These are phyloP conservation scores for Diplodia sapinea DNA, from an alignment of 2,329 filamentous ascomycete species.

Conservation along the genomic window DNA sequence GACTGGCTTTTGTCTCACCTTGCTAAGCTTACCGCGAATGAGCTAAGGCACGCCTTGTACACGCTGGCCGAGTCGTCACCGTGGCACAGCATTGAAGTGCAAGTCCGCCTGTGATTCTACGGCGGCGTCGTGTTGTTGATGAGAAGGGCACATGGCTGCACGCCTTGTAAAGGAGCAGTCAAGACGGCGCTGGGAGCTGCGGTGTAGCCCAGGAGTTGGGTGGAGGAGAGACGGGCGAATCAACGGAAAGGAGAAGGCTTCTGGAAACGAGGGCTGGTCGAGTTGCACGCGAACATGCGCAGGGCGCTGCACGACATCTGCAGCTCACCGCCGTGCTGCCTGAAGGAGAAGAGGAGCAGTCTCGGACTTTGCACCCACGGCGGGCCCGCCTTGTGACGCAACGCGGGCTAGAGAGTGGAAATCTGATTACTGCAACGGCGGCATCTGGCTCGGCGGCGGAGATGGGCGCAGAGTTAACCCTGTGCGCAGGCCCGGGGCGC, in stretches of 20 bases:
- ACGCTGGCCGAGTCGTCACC: background rate
- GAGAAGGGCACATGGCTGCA: constrained; percentile 1
- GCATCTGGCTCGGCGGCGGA: background rate
- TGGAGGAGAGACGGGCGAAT: background rate
- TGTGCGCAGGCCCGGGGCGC: background rate
- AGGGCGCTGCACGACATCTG: constrained; percentile 18
- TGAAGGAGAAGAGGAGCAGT: background rate
- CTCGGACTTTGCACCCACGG: background rate
- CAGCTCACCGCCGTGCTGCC: background rate
- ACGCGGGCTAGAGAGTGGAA: background rate
- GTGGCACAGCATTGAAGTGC: constrained; percentile 1
- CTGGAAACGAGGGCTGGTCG: constrained; percentile 2
- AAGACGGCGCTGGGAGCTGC: background rate
- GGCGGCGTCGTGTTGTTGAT: background rate
- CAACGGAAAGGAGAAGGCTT: constrained; percentile 3
- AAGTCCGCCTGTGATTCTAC: too few species aligned
- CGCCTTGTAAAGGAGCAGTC: background rate
- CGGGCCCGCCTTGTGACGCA: background rate
- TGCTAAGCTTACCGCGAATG: constrained; percentile 5
- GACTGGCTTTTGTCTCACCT: constrained; percentile 2
- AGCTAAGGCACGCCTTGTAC: background rate
- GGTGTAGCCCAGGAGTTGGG: background rate
- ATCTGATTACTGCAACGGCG: too few species aligned
- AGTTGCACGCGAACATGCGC: background rate
- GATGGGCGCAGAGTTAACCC: constrained; percentile 14